phyloP scores from a whole-genome alignment of 495 filamentous ascomycete species.

The Chaetomium tenue region DNA sequence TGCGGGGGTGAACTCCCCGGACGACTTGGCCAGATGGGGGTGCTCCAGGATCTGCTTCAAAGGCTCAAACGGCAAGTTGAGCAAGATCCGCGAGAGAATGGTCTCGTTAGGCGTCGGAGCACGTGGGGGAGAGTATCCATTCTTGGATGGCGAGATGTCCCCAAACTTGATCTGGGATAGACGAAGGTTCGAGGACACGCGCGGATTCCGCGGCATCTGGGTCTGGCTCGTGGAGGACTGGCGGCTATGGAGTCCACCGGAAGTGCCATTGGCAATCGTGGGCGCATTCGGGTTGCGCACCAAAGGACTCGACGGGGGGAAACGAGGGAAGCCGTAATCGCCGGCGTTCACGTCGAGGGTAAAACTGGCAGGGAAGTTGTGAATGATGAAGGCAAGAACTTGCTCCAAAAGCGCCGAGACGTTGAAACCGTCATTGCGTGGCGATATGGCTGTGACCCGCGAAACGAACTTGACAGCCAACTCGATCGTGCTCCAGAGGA shows the following conservation, averaged over 20 bases:
- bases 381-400: conserved; percentile 46
- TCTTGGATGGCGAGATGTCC: conserved; percentile 53
- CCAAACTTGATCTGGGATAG: conserved; percentile 65
- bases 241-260: conserved; percentile 27
- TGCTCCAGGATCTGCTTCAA: conserved; percentile 59
- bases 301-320: conserved; percentile 23
- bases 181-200: conserved; percentile 44
- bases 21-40: conserved; percentile 41
- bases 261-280: conserved; percentile 40
- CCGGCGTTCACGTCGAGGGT: conserved; percentile 45
- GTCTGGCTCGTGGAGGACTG: conserved; percentile 26
- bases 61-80: conserved; percentile 61
- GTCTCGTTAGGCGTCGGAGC: conserved; percentile 26
- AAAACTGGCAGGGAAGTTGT: conserved; percentile 50
- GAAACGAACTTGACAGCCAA: conserved; percentile 44
- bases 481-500: conserved; percentile 57
- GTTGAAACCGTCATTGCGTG: conserved; percentile 19
- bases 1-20: conserved; percentile 46
- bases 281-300: conserved; percentile 24
- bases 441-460: conserved; percentile 27
- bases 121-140: conserved; percentile 23
- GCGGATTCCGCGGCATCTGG: conserved; percentile 30
- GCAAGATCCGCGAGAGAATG: conserved; percentile 58
- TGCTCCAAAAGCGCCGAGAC: conserved; percentile 36
- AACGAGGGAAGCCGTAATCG: conserved; percentile 41